phyloP scores from a whole-genome alignment of 2,329 filamentous ascomycete genomes.

The Arthrinium phaeospermum region DNA sequence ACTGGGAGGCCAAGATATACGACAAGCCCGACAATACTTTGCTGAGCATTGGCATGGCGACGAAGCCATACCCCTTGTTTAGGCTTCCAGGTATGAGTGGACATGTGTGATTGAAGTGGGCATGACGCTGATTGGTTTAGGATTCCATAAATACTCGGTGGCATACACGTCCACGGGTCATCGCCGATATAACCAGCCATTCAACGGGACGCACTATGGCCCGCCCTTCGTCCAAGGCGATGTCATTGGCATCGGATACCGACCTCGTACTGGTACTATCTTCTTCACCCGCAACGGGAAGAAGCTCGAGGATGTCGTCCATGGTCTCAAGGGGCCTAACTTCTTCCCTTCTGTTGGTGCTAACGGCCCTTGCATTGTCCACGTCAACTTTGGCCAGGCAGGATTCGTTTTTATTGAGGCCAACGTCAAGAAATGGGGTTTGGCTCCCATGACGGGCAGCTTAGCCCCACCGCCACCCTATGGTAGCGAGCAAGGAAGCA shows the following conservation, averaged over 20 bases:
- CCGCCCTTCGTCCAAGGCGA: conserved; percentile 90
- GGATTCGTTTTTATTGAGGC: conserved; percentile 99
- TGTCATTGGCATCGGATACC: conserved; percentile 93
- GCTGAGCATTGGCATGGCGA: conserved; percentile 91
- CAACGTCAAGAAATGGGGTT: conserved; percentile 99
- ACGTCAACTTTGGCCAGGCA: conserved; percentile 97
- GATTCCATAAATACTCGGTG: conserved; percentile 90
- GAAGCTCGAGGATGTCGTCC: conserved; percentile 91
- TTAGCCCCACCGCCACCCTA: conserved; percentile 95
- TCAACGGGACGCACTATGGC: conserved; percentile 78
- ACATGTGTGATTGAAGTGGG: conserved; percentile 22
- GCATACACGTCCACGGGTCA: conserved; percentile 89
- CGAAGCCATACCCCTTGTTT: conserved; percentile 96
- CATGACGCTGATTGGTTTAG: conserved; percentile 47
- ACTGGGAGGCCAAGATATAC: conserved; percentile 99
- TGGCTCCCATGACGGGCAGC: conserved; percentile 94
- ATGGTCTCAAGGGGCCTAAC: conserved; percentile 92
- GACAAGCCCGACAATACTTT: conserved; percentile 91
- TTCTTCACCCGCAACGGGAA: conserved; percentile 99
- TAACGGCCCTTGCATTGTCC: conserved; percentile 88
- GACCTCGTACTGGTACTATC: conserved; percentile 89
- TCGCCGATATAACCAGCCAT: conserved; percentile 92
- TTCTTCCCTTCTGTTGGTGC: conserved; percentile 98
- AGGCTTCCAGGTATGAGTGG: conserved; percentile 81
- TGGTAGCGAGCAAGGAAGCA: conserved; percentile 95